Evolutionary conservation across 2,329 filamentous ascomycete genomes (phyloP), one percentile per base, ranked within the genome.

Genomic region (Fonsecaea monophora): DNA sequence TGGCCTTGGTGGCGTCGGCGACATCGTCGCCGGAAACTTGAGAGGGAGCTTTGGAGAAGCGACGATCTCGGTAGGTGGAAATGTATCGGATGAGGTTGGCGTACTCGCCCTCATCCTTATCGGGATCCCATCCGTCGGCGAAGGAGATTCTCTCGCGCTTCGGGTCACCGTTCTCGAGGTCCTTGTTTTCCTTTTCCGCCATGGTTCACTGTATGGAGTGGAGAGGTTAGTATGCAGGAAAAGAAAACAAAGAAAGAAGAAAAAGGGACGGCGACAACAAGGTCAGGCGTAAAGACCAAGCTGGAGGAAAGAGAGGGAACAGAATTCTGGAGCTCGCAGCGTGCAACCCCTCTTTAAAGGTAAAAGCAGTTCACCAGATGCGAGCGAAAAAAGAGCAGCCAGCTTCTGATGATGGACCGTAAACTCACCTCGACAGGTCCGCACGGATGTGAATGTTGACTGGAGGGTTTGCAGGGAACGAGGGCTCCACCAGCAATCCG

Each of bases 11-110:
- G 18, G 76, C 78, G 25, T 80, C 77, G 65, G 78, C 80, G 58
- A 77, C 78, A 67, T 79, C 81, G 42, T 80, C 77, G 62, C 77
- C 77, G 35, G 71, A 71, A 56, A 76, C 77, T 53, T 73, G 71
- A 13, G 79, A 80, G 15, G 81, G 82, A 53, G 79, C 79, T 66
- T 73, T 73, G 61, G 82, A 81, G 75, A 86, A 85, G 66, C 85
- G 78, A 69, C 77, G 83, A 78, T 88, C 86, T 73, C 84, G 84
- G 79, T 89, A 89, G 75, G 85, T 87, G 71, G 86, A 87, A 77
- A 90, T 89, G 81, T 88, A 90, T 75, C 87, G 85, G 76, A 89
- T 87, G 62, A 90, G 81, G 61, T 87, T 86, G 72, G 85, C 84
- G 79, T 89, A 90, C 78, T 90, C 87, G 77, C 89, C 87, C 79